phyloP scores from a whole-genome alignment of 441 rosid genomes.

The Adansonia gregorii region DNA sequence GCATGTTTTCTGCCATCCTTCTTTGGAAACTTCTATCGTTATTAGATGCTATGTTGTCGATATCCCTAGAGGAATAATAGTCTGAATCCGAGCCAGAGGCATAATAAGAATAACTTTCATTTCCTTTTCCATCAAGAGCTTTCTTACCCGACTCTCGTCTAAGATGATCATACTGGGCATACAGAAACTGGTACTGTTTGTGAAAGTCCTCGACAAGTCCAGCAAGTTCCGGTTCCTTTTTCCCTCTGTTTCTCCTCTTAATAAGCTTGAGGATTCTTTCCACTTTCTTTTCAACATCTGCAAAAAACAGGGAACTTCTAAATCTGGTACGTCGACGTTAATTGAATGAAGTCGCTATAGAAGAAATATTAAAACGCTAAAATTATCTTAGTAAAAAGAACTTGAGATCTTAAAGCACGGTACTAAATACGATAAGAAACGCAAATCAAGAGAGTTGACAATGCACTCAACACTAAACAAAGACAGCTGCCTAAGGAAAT shows the following conservation, averaged over 20 bases:
- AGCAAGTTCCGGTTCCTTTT: conserved; percentile 50
- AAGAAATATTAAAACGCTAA: neutral
- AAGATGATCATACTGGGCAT: conserved; percentile 39
- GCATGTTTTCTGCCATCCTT: conserved; percentile 21
- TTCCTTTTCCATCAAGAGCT: conserved; percentile 34
- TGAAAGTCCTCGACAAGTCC: conserved; percentile 62
- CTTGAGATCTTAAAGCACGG: neutral
- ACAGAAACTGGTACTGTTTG: conserved; percentile 57
- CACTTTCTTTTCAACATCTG: conserved; percentile 65
- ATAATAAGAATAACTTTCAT: conserved; percentile 29
- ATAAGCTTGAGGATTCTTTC: conserved; percentile 59
- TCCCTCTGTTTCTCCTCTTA: conserved; percentile 49
- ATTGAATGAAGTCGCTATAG: neutral
- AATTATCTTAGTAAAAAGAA: neutral
- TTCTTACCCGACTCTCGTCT: conserved; percentile 42
- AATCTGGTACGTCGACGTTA: neutral
- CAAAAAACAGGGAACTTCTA: conserved; percentile 23
- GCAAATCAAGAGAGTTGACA: neutral
- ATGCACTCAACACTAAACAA: neutral
- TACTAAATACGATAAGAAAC: neutral
- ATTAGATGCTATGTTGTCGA: conserved; percentile 26
- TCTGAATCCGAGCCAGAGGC: conserved; percentile 56
- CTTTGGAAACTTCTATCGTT: neutral
- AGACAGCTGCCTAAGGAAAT: neutral
- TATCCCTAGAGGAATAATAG: conserved; percentile 64